A percentile compares a stretch with the other conserved stretches of the same genome.
These are phyloP conservation scores for Globisporangium canariense DNA, from an alignment of 352 stramenopile genomes.

Conservation along the genomic window DNA sequence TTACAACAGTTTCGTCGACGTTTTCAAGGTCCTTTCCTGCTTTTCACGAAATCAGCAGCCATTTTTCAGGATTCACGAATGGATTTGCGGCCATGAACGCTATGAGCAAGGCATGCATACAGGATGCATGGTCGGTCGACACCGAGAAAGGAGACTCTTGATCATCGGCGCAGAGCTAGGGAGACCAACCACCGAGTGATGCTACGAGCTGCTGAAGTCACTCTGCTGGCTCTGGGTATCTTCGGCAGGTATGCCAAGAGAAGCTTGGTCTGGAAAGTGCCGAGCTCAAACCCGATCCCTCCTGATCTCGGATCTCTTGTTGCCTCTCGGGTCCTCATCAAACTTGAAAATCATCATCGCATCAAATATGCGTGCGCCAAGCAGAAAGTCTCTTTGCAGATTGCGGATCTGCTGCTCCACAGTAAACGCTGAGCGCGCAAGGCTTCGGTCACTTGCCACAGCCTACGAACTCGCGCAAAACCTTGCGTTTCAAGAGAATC, in stretches of 20 bases:
- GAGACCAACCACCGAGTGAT: too few species aligned
- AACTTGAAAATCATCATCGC: neutral
- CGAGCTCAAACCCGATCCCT: too few species aligned
- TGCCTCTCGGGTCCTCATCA: neutral
- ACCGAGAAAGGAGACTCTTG: too few species aligned
- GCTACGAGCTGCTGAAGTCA: too few species aligned
- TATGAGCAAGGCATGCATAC: neutral
- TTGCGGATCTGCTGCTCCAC: neutral
- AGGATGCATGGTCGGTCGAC: too few species aligned
- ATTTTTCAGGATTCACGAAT: neutral
- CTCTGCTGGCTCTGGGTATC: too few species aligned
- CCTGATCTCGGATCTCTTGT: neutral
- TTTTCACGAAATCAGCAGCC: neutral
- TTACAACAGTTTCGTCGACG: conserved; percentile 9
- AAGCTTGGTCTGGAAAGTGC: neutral
- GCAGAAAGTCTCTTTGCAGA: neutral
- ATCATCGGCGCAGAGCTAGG: too few species aligned
- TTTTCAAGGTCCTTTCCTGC: neutral
- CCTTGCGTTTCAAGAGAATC: conserved; percentile 1
- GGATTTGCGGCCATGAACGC: neutral
- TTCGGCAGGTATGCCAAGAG: neutral
- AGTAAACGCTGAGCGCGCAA: conserved; percentile 4
- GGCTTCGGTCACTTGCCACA: neutral
- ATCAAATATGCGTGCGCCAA: neutral
- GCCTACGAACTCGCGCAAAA: neutral